Evolutionary conservation across 441 rosid species (phyloP), one percentile per base, ranked within the genome.

Genomic region (Adansonia madagascariensis): DNA sequence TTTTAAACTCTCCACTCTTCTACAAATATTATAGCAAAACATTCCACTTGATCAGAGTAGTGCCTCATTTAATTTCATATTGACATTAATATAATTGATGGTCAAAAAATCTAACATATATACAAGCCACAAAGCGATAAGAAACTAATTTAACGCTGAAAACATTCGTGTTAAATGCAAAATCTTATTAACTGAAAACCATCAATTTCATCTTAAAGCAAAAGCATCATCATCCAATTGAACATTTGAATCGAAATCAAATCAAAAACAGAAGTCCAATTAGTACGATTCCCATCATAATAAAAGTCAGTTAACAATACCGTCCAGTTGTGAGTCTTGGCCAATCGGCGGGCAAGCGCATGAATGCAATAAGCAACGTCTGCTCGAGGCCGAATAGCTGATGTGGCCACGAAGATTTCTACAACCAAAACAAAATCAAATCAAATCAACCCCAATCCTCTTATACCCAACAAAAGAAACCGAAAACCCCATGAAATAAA

Each of bases 251-350:
- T 71, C 4, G 3, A 53, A 71, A 53, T 17, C 49, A 17, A 71
- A 53, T 15, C 15, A 22, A 7, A 31, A 63, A 35, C 15, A 41
- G 6, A 65, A 71, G 24, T 27, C 41, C 22, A n/a, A n/a, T 50
- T 27, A 49, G 18, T 5, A 50, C 3, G 11, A 71, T 31, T 31
- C 22, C 24, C n/a, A 35, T 11, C 12, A 6, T n/a, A 10, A 31
- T 8, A 75, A 14, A 69, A 44, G 49, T 0, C 10, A 2, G 50
- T 8, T 20, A 47, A 7, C 9, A 53, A 35, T 88, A 91, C 96
- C 90, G 96, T 90, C 96, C 94, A 91, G 76, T 89, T 91, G 46
- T 81, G 96, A 49, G 96, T 91, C 78, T 91, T 91, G 55, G 90
- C 88, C 83, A 91, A 81, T 71, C 96, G 84, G 73, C 93, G 91